These are phyloP conservation scores for Cymodocea nodosa DNA, from an alignment of 116 monocot genomes.

Conservation along the genomic window DNA sequence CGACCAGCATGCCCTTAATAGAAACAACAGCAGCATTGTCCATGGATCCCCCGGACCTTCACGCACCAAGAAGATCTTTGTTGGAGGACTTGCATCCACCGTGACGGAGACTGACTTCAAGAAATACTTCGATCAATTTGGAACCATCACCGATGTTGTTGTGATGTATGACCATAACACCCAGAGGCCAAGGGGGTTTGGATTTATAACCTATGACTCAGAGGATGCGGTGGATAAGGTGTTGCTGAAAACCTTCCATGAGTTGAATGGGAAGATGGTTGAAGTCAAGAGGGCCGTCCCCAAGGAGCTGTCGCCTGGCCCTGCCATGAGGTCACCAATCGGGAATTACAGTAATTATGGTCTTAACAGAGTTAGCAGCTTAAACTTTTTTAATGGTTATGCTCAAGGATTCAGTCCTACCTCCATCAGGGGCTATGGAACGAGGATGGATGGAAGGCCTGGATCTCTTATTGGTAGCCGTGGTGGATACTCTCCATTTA, in stretches of 20 bases:
- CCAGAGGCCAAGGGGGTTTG: conserved; percentile 36
- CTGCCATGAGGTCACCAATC: conserved; percentile 38
- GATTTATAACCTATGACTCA: conserved; percentile 39
- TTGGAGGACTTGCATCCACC: conserved; percentile 48
- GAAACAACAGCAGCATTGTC: conserved; percentile 19
- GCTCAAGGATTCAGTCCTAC: conserved; percentile 36
- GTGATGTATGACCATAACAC: conserved; percentile 62
- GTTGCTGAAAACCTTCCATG: conserved; percentile 43
- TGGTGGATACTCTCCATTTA: conserved; percentile 37
- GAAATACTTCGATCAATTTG: conserved; percentile 38
- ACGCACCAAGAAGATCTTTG: conserved; percentile 68
- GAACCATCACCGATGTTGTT: conserved; percentile 41
- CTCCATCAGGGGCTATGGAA: conserved; percentile 49
- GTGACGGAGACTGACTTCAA: conserved; percentile 43
- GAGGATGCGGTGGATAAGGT: conserved; percentile 55
- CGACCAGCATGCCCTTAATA: conserved; percentile 40
- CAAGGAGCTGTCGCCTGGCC: conserved; percentile 50
- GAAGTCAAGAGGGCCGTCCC: conserved; percentile 60
- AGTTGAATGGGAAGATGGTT: conserved; percentile 45
- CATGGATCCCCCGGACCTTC: conserved; percentile 37
- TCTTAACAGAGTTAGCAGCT: conserved; percentile 29
- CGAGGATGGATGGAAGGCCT: conserved; percentile 61
- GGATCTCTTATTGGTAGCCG: conserved; percentile 35
- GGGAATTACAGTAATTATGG: conserved; percentile 25
- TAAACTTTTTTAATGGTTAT: conserved; percentile 39